Base-by-base conservation (phyloP, 768 basidiomycete genomes). In the Sistotremastrum suecicum region DNA sequence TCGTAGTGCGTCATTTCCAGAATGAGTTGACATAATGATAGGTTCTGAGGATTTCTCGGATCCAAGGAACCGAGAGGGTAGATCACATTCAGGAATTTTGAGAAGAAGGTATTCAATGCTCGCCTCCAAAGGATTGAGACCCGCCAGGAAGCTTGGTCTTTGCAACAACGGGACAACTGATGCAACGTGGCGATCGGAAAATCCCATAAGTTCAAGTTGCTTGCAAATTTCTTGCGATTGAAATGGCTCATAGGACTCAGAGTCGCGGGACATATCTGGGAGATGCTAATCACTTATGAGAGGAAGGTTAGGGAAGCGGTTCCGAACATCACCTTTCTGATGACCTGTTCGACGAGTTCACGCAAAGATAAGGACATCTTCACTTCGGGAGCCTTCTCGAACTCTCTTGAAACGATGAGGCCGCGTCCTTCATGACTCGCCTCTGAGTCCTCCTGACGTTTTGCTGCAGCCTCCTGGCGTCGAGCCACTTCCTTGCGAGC, bases 41-140 rank as follows among this genome's bases (percentile, higher is more conserved):
- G 83, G 65, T 52, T 76, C 71, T 0, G 81, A 83, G 3, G 81
- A 75, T 53, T 78, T 80, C n/a, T 61, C 60, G 7, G 67, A 58
- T 3, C 81, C 75, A 10, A 84, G 60, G 58, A 88, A 87, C 30
- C 74, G 72, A 42, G 67, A 57, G 0, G 92, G 92, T 4, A 95
- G 71, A 53, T 94, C 90, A 47, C 85, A 81, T 64, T 97, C 91
- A 0, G 90, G 83, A 4, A 85, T 58, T 53, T 86, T 76, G 20
- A 94, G 68, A 39, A 94, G 70, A 3, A 95, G 69, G 63, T 87
- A 88, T 52, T 90, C 84, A 39, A 91, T 80, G 43, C 78, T 77
- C 0, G 88, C 85, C 56, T 89, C 79, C 9, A 89, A 60, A 4
- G 81, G 75, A 4, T 76, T 67, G 2, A 78, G 60, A 5, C 74